Conservation (phyloP, 140 eudicot genomes). For the Oenanthe javanica region DNA sequence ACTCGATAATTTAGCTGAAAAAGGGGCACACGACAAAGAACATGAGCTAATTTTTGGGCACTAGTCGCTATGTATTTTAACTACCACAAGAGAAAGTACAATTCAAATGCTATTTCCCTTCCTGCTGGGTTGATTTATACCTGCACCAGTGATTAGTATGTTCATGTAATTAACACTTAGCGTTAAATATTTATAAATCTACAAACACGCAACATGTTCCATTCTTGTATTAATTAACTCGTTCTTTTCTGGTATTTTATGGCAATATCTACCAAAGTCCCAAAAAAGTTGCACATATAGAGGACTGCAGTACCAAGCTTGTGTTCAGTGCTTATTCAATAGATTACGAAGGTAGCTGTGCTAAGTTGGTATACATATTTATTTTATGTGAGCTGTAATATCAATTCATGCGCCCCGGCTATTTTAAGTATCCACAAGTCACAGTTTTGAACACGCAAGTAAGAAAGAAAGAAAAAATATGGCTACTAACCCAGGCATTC, state of each 20-base stretch:
- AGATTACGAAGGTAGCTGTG: not conserved
- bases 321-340: not conserved
- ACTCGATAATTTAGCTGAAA: not conserved
- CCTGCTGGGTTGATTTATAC: too few species aligned
- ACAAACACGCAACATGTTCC: not conserved
- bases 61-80: not conserved
- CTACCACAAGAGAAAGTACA: not conserved
- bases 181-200: not conserved
- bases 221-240: not conserved
- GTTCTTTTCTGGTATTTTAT: not conserved
- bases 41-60: not conserved
- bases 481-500: conserved; percentile 18
- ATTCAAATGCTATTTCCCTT: too few species aligned
- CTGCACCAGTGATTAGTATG: not conserved
- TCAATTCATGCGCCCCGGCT: not conserved
- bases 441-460: not conserved
- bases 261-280: not conserved
- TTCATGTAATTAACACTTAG: not conserved
- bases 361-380: not conserved
- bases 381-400: not conserved
- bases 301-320: not conserved
- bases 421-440: not conserved
- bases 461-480: not conserved
- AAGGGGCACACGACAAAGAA: not conserved
- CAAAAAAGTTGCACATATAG: not conserved